phyloP scores from a whole-genome alignment of 2,329 filamentous ascomycete genomes.

The Hymenoscyphus fraxineus region DNA sequence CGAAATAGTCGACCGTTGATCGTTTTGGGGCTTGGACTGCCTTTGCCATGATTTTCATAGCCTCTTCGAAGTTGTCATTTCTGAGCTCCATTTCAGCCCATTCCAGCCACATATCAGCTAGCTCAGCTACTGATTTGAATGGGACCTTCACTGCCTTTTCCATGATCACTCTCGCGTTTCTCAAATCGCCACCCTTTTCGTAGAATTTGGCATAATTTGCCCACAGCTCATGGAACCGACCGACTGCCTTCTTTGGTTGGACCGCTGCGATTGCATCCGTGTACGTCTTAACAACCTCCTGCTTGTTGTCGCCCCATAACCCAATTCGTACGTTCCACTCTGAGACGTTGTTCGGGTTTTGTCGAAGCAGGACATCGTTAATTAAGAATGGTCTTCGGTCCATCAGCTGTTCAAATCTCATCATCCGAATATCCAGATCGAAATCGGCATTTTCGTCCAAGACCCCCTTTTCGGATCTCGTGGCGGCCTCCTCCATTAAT shows the following conservation, averaged over 20 bases:
- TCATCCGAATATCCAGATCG: constrained; percentile 93
- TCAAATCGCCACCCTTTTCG: constrained; percentile 78
- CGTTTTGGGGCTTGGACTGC: constrained; percentile 94
- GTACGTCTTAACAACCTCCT: constrained; percentile 90
- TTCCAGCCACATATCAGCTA: constrained; percentile 98
- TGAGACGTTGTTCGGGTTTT: constrained; percentile 92
- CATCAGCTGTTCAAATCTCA: constrained; percentile 98
- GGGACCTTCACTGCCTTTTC: constrained; percentile 97
- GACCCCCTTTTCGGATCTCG: constrained; percentile 72
- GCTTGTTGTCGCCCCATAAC: constrained; percentile 90
- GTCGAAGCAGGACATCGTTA: constrained; percentile 90
- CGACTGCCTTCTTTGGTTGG: constrained; percentile 88
- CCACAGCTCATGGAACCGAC: constrained; percentile 93
- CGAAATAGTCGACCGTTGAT: constrained; percentile 99
- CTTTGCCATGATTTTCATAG: constrained; percentile 93
- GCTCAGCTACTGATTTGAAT: constrained; percentile 93
- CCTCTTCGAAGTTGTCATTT: constrained; percentile 92
- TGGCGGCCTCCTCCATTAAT: constrained; percentile 82
- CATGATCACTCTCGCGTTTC: constrained; percentile 86
- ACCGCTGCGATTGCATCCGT: constrained; percentile 91
- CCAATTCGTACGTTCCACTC: constrained; percentile 98
- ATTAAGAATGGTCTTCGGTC: constrained; percentile 91
- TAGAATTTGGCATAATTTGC: constrained; percentile 97
- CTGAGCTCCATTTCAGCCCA: constrained; percentile 98
- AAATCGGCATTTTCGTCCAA: constrained; percentile 83